A percentile compares a stretch with the other conserved stretches of the same genome.
phyloP scores from a whole-genome alignment of 2,329 filamentous ascomycete species.

The Fusarium circinatum region DNA sequence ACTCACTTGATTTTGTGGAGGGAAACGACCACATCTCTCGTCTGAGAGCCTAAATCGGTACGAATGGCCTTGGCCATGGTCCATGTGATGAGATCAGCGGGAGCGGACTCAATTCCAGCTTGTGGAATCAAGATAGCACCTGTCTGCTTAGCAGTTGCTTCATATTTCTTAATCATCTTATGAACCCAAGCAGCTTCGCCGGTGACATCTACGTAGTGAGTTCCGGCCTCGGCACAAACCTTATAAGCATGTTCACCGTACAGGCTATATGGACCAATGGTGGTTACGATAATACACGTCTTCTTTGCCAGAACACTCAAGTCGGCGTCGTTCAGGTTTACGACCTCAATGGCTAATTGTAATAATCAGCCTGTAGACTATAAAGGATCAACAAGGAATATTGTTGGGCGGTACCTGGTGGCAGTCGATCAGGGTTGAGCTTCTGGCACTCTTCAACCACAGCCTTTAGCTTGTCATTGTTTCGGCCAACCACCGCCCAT shows the following conservation, averaged over 20 bases:
- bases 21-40: slow-evolving; percentile 64
- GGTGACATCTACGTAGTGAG: slow-evolving; percentile 72
- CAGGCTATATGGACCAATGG: slow-evolving; percentile 67
- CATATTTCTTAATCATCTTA: slow-evolving; percentile 71
- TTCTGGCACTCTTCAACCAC: slow-evolving; percentile 74
- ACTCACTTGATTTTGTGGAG: slow-evolving; percentile 55
- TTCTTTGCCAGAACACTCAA: slow-evolving; percentile 64
- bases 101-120: slow-evolving; percentile 70
- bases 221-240: slow-evolving; percentile 70
- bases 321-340: slow-evolving; percentile 57
- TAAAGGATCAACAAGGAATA: not conserved
- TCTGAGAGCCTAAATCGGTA: slow-evolving; percentile 59
- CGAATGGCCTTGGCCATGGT: slow-evolving; percentile 62
- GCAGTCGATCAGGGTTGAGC: slow-evolving; percentile 74
- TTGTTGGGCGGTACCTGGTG: slow-evolving; percentile 67
- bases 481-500: slow-evolving; percentile 90
- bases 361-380: not conserved
- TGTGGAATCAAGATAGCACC: slow-evolving; percentile 71
- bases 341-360: slow-evolving; percentile 62
- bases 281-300: slow-evolving; percentile 65
- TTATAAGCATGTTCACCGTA: slow-evolving; percentile 69
- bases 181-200: slow-evolving; percentile 68
- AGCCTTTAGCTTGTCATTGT: slow-evolving; percentile 76
- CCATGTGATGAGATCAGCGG: slow-evolving; percentile 68
- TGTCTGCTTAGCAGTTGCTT: slow-evolving; percentile 59